Percentiles rank a stretch among this genome's conserved stretches.
phyloP scores from a whole-genome alignment of 148 eudicot genomes.

The Rhododendron henanense region DNA sequence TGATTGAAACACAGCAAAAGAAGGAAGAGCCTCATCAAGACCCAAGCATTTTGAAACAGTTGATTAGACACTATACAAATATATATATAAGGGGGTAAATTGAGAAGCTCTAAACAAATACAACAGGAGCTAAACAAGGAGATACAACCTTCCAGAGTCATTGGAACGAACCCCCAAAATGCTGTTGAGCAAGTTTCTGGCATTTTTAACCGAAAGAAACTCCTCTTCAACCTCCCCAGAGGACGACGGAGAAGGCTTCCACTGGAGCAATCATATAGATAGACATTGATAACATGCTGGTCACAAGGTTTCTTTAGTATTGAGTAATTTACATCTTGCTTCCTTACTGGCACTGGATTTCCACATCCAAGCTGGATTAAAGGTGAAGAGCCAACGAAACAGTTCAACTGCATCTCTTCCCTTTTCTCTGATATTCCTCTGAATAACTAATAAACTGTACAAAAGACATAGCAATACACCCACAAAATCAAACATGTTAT shows the following conservation, averaged over 20 bases:
- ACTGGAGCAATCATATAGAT: background rate
- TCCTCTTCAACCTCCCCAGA: background rate
- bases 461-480: background rate
- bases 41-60: constrained; percentile 1
- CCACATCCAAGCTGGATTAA: constrained; percentile 4
- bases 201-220: background rate
- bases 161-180: background rate
- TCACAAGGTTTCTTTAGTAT: background rate
- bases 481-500: background rate
- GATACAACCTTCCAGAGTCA: background rate
- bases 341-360: background rate
- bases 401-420: background rate
- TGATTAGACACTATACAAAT: background rate
- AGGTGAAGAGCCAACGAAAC: background rate
- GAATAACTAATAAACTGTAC: background rate
- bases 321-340: background rate
- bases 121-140: background rate
- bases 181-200: background rate
- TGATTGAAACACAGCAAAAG: background rate
- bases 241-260: background rate
- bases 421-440: background rate
- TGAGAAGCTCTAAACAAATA: background rate
- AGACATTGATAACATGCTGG: background rate
- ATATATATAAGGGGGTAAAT: background rate
- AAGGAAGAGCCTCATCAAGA: background rate